Evolutionary conservation across 2,329 filamentous ascomycete species (phyloP), one percentile per base, ranked within the genome.

Genomic region (Scopulariopsis brevicaulis): DNA sequence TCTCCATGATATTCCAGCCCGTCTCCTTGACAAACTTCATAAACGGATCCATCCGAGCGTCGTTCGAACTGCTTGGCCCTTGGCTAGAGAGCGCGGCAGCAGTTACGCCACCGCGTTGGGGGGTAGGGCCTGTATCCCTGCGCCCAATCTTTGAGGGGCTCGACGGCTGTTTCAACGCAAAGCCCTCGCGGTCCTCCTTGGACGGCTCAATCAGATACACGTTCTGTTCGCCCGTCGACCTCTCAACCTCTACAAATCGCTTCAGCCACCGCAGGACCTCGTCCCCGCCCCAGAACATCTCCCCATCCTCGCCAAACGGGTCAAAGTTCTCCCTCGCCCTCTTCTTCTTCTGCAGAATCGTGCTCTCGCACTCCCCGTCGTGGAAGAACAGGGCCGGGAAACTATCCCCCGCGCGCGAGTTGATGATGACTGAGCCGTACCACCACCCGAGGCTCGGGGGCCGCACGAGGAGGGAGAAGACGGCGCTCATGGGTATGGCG

Each of bases 321-420:
- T 96, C 91, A 65, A 99, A 97, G 51, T 77, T 89, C 64, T 96
- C 90, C 61, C 81, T 82, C 0, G 90, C 84, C 57, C 89, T 77
- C 72, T 86, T 90, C 78, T 94, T 96, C 74, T 95, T 90, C 71
- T 97, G 93, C 58, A 95, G 73, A 24, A 97, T 96, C 0, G 94
- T 99, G 57, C 89, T 95, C 72, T 96, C 89, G 67, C 94, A 99
- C 74, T 99, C 94, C 62, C 85, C 91, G 67, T 99, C 94, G 69
- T 99, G 94, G 73, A 99, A 99, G 74, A 99, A 99, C 1, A 99
- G 76, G 0, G 94, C 91, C 0, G 94, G 94, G 64, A 97, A 96
- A 68, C 89, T 94, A 68, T 97, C 92, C 3, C 95, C 95, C 0
- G 87, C 85, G 14, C 89, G 80, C 1, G 89, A 90, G 69, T 99